A percentile compares a stretch with the other conserved stretches of the same genome.
phyloP scores from a whole-genome alignment of 768 basidiomycete species.

The Tylopilus felleus region DNA sequence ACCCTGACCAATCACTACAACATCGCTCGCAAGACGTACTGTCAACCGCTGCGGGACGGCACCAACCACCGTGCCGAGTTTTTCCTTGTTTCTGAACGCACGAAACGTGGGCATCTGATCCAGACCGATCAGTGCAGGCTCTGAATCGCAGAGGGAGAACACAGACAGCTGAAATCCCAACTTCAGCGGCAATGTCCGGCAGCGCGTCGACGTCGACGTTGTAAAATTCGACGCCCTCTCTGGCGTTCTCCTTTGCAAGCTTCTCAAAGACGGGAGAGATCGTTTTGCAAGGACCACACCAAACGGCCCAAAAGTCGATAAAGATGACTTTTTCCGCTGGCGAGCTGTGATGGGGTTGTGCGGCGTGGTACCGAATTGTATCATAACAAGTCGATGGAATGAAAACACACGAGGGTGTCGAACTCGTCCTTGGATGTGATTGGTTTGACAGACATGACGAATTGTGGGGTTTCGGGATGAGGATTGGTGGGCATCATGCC shows the following conservation, averaged over 20 bases:
- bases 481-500: not conserved
- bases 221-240: slow-evolving; percentile 50
- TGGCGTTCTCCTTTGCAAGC: not conserved
- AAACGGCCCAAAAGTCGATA: slow-evolving; percentile 20
- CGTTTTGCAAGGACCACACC: slow-evolving; percentile 19
- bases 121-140: too few species aligned
- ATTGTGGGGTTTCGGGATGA: too few species aligned
- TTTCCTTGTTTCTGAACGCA: not conserved
- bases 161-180: slow-evolving; percentile 54
- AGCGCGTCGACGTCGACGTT: slow-evolving; percentile 70
- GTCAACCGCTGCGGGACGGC: not conserved
- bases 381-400: not conserved
- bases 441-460: not conserved
- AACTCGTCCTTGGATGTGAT: not conserved
- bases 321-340: slow-evolving; percentile 6
- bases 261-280: slow-evolving; percentile 17
- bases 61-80: not conserved
- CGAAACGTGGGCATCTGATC: slow-evolving; percentile 23
- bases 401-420: not conserved
- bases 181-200: slow-evolving; percentile 45
- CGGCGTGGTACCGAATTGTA: not conserved
- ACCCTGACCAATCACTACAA: too few species aligned
- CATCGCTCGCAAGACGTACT: slow-evolving; percentile 3
- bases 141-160: not conserved
- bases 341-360: not conserved